Base-by-base conservation (phyloP, 495 filamentous ascomycete genomes). In the Trichoderma parareesei region DNA sequence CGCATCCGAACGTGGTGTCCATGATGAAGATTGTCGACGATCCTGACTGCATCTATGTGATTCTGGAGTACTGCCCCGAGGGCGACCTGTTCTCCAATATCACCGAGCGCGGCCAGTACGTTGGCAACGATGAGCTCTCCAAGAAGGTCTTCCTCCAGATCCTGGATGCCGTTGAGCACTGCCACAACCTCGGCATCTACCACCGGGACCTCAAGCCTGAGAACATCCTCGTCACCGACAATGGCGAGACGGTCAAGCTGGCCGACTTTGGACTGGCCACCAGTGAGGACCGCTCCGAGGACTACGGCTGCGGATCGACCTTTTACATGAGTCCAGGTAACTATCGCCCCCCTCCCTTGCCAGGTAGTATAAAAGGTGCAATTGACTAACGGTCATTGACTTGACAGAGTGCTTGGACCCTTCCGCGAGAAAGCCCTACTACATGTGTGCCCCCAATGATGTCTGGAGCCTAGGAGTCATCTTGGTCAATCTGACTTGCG, bases 291-390 rank as follows among this genome's bases (percentile, higher is more conserved):
- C 78, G 87, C 66, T 95, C 93, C 66, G 87, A 92, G 66, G 94
- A 99, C 75, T 97, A 96, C 76, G 95, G 95, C 64, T 99, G 95
- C 75, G 94, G 94, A 61, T 97, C 93, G 18, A 98, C 94, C 14
- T 98, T 99, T 74, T 98, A 99, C 80, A 98, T 98, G 95, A 93
- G 89, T 65, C 94, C 94, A 85, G 94, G 94, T 97, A 90, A 77
- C 83, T 76, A 67, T 46, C 61, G 60, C 68, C 67, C 38, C 49
- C 63, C 67, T 41, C 49, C 63, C 27, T 0, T 38, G 2, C 2
- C 20, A 57, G 1, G 11, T 35, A 37, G 11, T 2, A 35, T 8
- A 35, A 3, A 57, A 57, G 11, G 13, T 3, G 27, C 20, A 1
- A 13, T 57, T 37, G n/a, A 33, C 67, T 44, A 64, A 42, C 64